A percentile compares a stretch with the other conserved stretches of the same genome.
Conservation (phyloP, 768 basidiomycete genomes). For the Antrodiella citrinella region DNA sequence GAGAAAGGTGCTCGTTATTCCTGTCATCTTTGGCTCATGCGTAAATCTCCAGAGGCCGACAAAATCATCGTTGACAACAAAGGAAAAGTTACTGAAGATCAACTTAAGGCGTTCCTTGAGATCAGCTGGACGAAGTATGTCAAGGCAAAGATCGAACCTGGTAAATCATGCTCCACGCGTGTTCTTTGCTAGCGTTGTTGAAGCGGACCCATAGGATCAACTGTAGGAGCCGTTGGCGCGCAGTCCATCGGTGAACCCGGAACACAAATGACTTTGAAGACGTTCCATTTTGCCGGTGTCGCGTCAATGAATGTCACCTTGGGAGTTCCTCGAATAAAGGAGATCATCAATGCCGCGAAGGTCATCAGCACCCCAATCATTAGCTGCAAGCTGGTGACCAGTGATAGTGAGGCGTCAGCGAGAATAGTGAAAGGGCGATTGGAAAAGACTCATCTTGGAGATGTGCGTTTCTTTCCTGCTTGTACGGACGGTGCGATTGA, state of each 20-base stretch:
- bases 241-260: conserved; percentile 99
- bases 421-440: conserved; percentile 95
- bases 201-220: conserved; percentile 57
- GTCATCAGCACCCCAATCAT: conserved; percentile 96
- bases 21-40: background rate
- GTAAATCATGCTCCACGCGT: conserved; percentile 26
- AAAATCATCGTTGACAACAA: conserved; percentile 81
- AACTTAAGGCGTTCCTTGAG: conserved; percentile 74
- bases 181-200: background rate
- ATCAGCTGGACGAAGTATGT: conserved; percentile 89
- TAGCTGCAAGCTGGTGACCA: conserved; percentile 85
- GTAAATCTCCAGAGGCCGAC: conserved; percentile 63
- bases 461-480: conserved; percentile 44
- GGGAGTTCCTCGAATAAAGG: conserved; percentile 99
- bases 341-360: conserved; percentile 99
- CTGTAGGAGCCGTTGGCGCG: conserved; percentile 96
- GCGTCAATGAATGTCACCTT: conserved; percentile 99
- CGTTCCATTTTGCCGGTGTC: conserved; percentile 99
- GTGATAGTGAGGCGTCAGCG: conserved; percentile 86
- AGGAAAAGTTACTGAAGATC: conserved; percentile 78
- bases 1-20: conserved; percentile 4
- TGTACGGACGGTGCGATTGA: background rate
- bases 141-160: conserved; percentile 94
- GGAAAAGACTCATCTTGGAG: conserved; percentile 91
- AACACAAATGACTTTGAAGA: conserved; percentile 99